Evolutionary conservation across 148 eudicot species (phyloP).

Genomic region (Fagopyrum tataricum): DNA sequence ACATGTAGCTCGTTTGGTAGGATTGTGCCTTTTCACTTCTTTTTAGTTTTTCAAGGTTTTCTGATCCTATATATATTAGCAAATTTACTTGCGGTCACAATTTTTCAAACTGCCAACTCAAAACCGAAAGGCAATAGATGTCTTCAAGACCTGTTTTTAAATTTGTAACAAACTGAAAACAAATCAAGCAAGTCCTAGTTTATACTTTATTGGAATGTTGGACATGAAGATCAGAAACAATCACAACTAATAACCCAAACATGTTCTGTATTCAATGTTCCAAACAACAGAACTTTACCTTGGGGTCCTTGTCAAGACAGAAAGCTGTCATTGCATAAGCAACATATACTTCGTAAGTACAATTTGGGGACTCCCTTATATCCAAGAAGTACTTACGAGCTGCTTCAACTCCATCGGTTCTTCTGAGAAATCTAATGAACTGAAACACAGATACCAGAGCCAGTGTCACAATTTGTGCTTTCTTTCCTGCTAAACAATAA

Average conservation of each 20-base stretch:
- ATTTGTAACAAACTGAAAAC: too few relatives aligned
- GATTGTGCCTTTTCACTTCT: too few relatives aligned
- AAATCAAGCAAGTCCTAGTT: background rate
- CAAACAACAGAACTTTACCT: constrained; percentile 35
- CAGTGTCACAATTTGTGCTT: constrained; percentile 4
- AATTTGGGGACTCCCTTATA: constrained; percentile 81
- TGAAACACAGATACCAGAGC: constrained; percentile 39
- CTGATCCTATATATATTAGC: too few relatives aligned
- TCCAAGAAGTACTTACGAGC: constrained; percentile 91
- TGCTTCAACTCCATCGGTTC: constrained; percentile 97
- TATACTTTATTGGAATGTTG: background rate
- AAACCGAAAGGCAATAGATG: too few relatives aligned
- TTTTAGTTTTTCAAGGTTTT: too few relatives aligned
- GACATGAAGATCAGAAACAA: background rate
- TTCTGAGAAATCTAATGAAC: constrained; percentile 93
- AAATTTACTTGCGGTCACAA: too few relatives aligned
- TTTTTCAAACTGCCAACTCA: too few relatives aligned
- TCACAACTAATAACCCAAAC: background rate
- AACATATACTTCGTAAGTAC: constrained; percentile 94
- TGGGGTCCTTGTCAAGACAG: constrained; percentile 96
- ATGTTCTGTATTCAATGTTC: background rate
- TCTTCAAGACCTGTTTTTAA: too few relatives aligned
- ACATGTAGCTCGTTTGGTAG: background rate
- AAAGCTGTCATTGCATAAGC: constrained; percentile 95
- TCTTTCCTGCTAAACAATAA: constrained; percentile 5